Base-by-base conservation (phyloP, 371 early-diverging fungal species). In the Circinella umbellata region DNA sequence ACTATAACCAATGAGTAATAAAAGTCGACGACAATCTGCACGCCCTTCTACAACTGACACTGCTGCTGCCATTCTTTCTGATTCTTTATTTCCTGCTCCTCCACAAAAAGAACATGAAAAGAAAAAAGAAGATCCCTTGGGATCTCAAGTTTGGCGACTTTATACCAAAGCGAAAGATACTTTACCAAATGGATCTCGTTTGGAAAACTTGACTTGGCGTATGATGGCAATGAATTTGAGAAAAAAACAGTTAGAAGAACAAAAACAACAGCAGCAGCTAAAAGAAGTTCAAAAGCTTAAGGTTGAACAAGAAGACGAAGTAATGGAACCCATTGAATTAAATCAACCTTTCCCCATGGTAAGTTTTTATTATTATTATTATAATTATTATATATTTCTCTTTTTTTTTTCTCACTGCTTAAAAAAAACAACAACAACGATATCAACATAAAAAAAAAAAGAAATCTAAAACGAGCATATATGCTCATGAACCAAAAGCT, bases 151-250 rank as follows among this genome's bases (percentile, higher is more conserved):
- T 53, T 90, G 90, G 90, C 81, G 86, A 17, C 65, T 90, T 57
- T 89, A 86, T 69, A 86, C 89, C 17, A 88, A 88, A 72, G 87
- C 89, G 20, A 88, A 88, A 71, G 88, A 88, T 63, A 80, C 79
- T 8, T 62, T 88, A 36, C 88, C 88, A 15, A 79, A 90, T 42
- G 89, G 86, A 46, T 78, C 81, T 48, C 82, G 90, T n/a, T 69
- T 89, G n/a, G 90, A 90, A 70, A 90, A 90, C 71, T 57, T 88
- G 42, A 85, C 89, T 4, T 90, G 90, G 90, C 82, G 90, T n/a
- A 83, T 85, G 78, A 89, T 90, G 90, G 86, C 86, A 14, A 79
- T 88, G 79, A 81, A 82, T 3, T 66, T 84, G 17, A 81, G 78
- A 59, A 83, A 86, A 53, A 77, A 83, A 4, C 51, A n/a, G 2